These are phyloP conservation scores for Boletus sensibilis DNA, from an alignment of 768 basidiomycete genomes.

Conservation along the genomic window DNA sequence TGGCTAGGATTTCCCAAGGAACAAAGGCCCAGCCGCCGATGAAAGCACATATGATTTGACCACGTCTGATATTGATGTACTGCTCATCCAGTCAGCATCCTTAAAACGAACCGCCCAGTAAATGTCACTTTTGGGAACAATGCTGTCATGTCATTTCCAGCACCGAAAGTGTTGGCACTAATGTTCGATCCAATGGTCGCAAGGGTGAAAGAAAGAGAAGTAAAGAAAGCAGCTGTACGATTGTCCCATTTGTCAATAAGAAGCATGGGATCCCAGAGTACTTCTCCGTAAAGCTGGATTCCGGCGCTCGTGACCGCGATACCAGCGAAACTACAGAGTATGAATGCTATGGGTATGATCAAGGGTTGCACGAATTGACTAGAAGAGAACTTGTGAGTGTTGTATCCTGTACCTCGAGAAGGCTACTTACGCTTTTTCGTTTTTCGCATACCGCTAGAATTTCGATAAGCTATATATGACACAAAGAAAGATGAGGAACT, in stretches of 20 bases:
- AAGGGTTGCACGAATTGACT: constrained; percentile 74
- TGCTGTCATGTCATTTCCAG: constrained; percentile 84
- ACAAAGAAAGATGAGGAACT: constrained; percentile 6
- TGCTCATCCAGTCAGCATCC: constrained; percentile 9
- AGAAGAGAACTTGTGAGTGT: not conserved
- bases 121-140: constrained; percentile 52
- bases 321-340: constrained; percentile 72
- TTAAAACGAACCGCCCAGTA: not conserved
- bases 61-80: constrained; percentile 32
- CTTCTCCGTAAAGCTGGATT: constrained; percentile 63
- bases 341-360: constrained; percentile 80
- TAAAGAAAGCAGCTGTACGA: constrained; percentile 83
- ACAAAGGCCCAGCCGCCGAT: constrained; percentile 73
- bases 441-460: constrained; percentile 66
- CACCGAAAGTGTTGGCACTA: constrained; percentile 72
- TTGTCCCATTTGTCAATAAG: constrained; percentile 84
- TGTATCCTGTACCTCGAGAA: not conserved
- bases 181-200: constrained; percentile 73
- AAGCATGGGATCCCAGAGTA: constrained; percentile 72
- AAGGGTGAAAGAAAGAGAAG: constrained; percentile 66
- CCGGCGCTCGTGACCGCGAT: constrained; percentile 80
- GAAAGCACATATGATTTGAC: constrained; percentile 29
- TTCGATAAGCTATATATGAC: not conserved
- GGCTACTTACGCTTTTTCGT: constrained; percentile 54
- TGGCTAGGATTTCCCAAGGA: constrained; percentile 80